Evolutionary conservation across 352 stramenopile species (phyloP), one percentile per base, ranked within the genome.

Genomic region (Phytophthora agathidicida): DNA sequence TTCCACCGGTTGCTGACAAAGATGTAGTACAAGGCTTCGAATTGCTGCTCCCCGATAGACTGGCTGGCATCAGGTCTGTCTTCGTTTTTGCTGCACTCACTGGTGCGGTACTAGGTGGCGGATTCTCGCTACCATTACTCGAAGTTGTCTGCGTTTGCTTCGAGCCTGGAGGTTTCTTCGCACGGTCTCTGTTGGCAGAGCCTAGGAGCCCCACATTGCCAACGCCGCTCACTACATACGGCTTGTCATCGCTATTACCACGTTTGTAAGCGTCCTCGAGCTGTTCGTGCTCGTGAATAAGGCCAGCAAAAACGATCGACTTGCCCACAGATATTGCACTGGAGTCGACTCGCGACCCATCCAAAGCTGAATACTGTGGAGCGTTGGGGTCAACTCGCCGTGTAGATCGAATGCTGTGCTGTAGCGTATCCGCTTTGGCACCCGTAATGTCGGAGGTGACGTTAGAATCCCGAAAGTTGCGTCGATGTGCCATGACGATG

Each of bases 351-450:
- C 52, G 54, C 13, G 78, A 70, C 19, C 83, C 81, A 33, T 89
- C 77, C 19, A 93, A 60, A 14, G 77, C 73, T 13, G 45, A 73
- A 62, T 91, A 93, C 7, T 69, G 57, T 19, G 83, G 83, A 16
- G 67, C 66, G 43, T 84, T 91, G 16, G 83, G 83, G 42, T 93
- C 80, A 38, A 89, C 79, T 17, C 79, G 75, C 19, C 81, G 77
- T 16, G 62, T 86, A 48, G 66, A 89, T 51, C 73, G 81, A 41
- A 93, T 91, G 35, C 77, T 89, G 59, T 91, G 83, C 31, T 73
- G 35, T 24, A 85, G 43, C 3, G 83, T 89, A 57, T 93, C 79
- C 14, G 83, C 83, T 26, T 71, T 69, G 23, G 83, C 83, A 3
- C 83, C 81, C 5, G 35, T 57, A 38, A 93, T 90, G 50, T 93